A percentile compares a stretch with the other conserved stretches of the same genome.
Conservation (phyloP, 805 yeast species). For the Sugiyamaella valdiviana region DNA sequence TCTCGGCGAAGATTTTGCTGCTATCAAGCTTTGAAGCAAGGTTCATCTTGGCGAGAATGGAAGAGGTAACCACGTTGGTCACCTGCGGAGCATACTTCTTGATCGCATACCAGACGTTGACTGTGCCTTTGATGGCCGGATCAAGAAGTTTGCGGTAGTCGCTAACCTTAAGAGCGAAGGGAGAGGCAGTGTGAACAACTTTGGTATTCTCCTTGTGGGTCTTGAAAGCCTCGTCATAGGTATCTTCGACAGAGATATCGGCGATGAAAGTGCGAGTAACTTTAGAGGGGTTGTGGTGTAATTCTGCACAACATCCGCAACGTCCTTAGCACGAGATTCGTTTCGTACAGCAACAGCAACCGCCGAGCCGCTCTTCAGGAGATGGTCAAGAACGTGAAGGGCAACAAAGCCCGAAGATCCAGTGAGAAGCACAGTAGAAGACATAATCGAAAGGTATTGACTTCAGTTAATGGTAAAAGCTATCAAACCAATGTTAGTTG, state of each 20-base stretch:
- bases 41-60: conserved; percentile 25
- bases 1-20: conserved; percentile 34
- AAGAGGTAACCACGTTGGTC: conserved; percentile 40
- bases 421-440: conserved; percentile 17
- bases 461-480: no score
- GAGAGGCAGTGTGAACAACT: conserved; percentile 40
- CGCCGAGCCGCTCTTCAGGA: conserved; percentile 37
- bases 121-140: conserved; percentile 44
- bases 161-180: conserved; percentile 25
- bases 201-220: conserved; percentile 33
- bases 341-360: conserved; percentile 47
- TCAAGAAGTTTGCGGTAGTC: conserved; percentile 35
- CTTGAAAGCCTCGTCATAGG: conserved; percentile 44
- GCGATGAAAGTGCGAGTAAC: conserved; percentile 16
- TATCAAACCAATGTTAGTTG: no score
- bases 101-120: conserved; percentile 37
- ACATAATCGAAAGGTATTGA: not conserved
- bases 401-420: conserved; percentile 22
- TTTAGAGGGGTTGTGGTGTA: conserved; percentile 16
- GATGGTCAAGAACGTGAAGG: conserved; percentile 20
- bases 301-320: not conserved
- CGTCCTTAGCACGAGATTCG: conserved; percentile 31
- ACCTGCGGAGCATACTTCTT: conserved; percentile 36
- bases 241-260: conserved; percentile 33
- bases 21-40: conserved; percentile 28